Evolutionary conservation across 2,329 filamentous ascomycete genomes (phyloP), one percentile per base, ranked within the genome.

Genomic region (Aspergillus flavus): DNA sequence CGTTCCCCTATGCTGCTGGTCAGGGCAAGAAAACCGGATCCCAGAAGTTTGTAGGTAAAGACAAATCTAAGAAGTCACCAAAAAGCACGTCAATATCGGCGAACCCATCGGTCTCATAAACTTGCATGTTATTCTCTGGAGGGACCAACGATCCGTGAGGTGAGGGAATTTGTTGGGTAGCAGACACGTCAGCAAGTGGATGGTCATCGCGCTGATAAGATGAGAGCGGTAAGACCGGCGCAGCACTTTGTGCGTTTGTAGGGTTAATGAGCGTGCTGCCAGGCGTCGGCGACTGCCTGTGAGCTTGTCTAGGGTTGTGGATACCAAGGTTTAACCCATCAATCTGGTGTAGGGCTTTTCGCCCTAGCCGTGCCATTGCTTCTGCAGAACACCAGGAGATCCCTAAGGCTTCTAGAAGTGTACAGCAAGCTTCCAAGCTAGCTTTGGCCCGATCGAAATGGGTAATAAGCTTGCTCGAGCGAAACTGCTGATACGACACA

Each of bases 401-500:
- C 53, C 75, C 72, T 26, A 79, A 63, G 14, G 66, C 64, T 65
- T 80, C 78, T 21, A 80, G 66, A 21, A 77, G 67, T 26, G 68
- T 67, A 63, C 77, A 79, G 36, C 76, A 75, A 21, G 73, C 72
- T 56, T 75, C 73, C n/a, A 80, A 65, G 21, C 75, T 75, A 41
- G 70, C 67, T 57, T 73, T 76, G n/a, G 76, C 74, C 46, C 74
- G 73, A 45, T 77, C 71, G 43, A 72, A 69, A 58, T 79, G 74
- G 12, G 74, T 77, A 58, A 75, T 81, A 11, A 85, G 73, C 57
- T 79, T 82, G 61, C 82, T 82, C 57, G 82, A 82, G 28, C 85
- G 84, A 52, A 86, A 81, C 61, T 86, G 83, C 19, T 85, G 83
- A 68, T 87, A 87, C 3, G 84, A 83, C 1, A 87, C 84, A 3